phyloP scores from a whole-genome alignment of 2,329 filamentous ascomycete species.

The Cladophialophora immunda region DNA sequence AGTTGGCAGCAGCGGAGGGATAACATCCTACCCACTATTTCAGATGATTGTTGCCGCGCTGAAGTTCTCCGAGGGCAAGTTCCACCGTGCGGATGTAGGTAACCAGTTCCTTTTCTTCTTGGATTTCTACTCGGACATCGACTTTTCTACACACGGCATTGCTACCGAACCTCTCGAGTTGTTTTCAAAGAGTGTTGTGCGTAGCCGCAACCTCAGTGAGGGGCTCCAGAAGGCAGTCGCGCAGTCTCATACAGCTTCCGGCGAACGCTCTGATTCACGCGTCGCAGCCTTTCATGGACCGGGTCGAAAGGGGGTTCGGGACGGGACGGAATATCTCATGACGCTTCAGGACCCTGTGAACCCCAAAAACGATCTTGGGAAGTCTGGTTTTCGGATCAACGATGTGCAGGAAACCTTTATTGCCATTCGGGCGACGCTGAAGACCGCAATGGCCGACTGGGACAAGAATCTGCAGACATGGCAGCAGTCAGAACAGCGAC shows the following conservation, averaged over 20 bases:
- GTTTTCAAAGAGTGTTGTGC: conserved; percentile 50
- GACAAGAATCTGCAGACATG: conserved; percentile 14
- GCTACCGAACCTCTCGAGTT: conserved; percentile 58
- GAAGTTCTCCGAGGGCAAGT: conserved; percentile 52
- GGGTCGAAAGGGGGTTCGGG: conserved; percentile 14
- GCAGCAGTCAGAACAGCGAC: conserved; percentile 2
- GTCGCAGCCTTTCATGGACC: not conserved
- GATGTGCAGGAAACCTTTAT: conserved; percentile 59
- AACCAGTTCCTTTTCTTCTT: conserved; percentile 60
- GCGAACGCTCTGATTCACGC: not conserved
- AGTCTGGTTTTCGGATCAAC: conserved; percentile 54
- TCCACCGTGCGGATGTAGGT: conserved; percentile 45
- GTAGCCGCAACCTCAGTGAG: not conserved
- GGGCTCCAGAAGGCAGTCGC: conserved; percentile 16
- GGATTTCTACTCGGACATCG: conserved; percentile 58
- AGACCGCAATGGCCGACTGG: conserved; percentile 33
- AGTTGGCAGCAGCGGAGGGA: conserved; percentile 57
- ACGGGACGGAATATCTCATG: conserved; percentile 49
- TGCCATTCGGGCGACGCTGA: conserved; percentile 28
- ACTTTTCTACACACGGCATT: conserved; percentile 58
- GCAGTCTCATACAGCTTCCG: not conserved
- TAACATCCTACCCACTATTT: conserved; percentile 64
- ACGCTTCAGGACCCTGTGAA: conserved; percentile 68
- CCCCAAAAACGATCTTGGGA: conserved; percentile 65
- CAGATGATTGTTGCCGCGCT: conserved; percentile 66